These are phyloP conservation scores for Anisodus acutangulus DNA, from an alignment of 257 asterid species.

Conservation along the genomic window DNA sequence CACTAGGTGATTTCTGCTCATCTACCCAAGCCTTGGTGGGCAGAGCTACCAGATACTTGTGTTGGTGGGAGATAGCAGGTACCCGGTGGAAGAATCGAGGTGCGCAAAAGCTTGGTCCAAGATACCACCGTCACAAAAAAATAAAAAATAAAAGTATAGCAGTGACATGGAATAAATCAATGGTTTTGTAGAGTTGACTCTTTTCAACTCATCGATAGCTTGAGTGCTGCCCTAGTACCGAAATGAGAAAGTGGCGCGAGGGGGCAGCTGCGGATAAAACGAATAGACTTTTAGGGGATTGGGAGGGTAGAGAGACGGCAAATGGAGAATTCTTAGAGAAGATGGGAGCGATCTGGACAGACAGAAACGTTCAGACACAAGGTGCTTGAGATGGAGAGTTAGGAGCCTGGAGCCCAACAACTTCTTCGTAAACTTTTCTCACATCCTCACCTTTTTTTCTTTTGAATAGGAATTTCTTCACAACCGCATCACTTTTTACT, in stretches of 20 bases:
- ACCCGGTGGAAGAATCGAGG: background rate
- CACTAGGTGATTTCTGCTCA: background rate
- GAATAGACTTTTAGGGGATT: background rate
- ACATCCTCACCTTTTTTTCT: conserved; percentile 19
- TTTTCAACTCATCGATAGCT: background rate
- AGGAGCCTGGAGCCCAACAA: conserved; percentile 4
- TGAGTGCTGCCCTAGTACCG: background rate
- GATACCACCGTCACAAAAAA: background rate
- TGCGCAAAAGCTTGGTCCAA: background rate
- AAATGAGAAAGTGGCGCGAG: background rate
- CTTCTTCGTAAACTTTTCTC: background rate
- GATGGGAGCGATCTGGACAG: conserved; percentile 3
- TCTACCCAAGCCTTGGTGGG: background rate
- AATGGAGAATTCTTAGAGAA: background rate
- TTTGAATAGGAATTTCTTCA: background rate
- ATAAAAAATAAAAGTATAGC: background rate
- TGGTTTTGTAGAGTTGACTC: background rate
- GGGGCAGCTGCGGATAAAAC: background rate
- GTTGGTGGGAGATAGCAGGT: background rate
- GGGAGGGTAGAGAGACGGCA: background rate
- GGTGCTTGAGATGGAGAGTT: conserved; percentile 20
- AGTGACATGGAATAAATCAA: background rate
- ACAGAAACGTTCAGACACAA: background rate
- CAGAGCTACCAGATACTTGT: background rate
- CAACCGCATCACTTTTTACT: conserved; percentile 16